These are phyloP conservation scores for Isatis lusitanica DNA, from an alignment of 441 rosid genomes.

Conservation along the genomic window DNA sequence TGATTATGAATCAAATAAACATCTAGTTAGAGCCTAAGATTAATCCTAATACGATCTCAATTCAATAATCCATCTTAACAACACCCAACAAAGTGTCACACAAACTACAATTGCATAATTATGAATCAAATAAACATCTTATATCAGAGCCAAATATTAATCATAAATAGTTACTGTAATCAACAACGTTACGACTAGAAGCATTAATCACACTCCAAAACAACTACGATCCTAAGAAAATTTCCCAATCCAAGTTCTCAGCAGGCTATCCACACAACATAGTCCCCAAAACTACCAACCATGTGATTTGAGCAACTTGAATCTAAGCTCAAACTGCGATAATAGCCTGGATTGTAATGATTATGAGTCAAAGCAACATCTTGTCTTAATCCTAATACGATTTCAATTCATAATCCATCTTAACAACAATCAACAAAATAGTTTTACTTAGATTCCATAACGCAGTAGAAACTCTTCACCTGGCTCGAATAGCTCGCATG, in stretches of 20 bases:
- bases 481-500: constrained; percentile 98
- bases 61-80: background rate
- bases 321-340: background rate
- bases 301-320: background rate
- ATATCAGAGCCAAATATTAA: too few relatives aligned
- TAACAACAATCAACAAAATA: background rate
- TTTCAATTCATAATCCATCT: background rate
- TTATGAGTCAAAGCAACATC: background rate
- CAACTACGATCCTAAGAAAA: background rate
- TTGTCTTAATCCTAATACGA: background rate
- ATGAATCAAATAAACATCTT: too few relatives aligned
- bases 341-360: background rate
- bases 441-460: background rate
- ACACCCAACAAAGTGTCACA: background rate
- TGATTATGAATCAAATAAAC: background rate
- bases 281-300: background rate
- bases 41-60: background rate
- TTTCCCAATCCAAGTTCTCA: background rate
- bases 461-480: constrained; percentile 45
- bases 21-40: background rate
- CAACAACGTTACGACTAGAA: background rate
- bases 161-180: background rate
- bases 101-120: background rate
- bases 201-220: background rate
- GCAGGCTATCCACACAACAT: background rate